Evolutionary conservation across 2,329 filamentous ascomycete species (phyloP), one percentile per base, ranked within the genome.

Genomic region (Lasiodiplodia theobromae): DNA sequence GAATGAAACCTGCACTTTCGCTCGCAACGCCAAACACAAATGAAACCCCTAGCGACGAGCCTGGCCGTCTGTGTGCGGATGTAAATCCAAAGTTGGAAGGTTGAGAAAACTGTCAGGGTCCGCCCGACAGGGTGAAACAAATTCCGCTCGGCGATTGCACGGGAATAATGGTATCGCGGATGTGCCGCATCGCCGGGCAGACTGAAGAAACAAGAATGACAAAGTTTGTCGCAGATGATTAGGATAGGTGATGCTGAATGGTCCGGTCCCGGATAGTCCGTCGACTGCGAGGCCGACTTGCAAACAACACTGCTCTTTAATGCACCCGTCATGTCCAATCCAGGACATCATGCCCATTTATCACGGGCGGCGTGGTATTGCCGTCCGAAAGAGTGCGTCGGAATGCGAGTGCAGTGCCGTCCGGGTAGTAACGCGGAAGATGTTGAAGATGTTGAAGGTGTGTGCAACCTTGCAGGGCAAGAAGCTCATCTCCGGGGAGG

Each of bases 401-500:
- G 31, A 21, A 62, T 49, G 57, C 40, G 37, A 40, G 23, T 62
- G 57, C 56, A 23, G 38, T 62, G 37, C 14, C 56, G 44, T 60
- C 37, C 7, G 31, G 21, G 28, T 12, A 14, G 34, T 62, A 25
- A 62, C 25, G n/a, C 18, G 12, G 40, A 47, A 38, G 23, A 4
- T 14, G 44, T 38, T 14, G n/a, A 38, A 37, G 60, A 12, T 37
- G 28, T n/a, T n/a, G 16, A 44, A 44, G 40, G 40, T 44, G 16
- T n/a, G 23, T 23, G 12, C 5, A 34, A 62, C 28, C 11, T 12
- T 28, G 3, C 38, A 49, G 18, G 37, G 6, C 38, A 16, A 34
- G 23, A 5, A 4, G 7, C 37, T 31, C 66, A 71, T 80, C 77
- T 79, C 66, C 77, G 76, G 62, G 76, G 74, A 69, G 78, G 77